Conservation (phyloP, 441 rosid genomes). For the Gossypium gossypioides region DNA sequence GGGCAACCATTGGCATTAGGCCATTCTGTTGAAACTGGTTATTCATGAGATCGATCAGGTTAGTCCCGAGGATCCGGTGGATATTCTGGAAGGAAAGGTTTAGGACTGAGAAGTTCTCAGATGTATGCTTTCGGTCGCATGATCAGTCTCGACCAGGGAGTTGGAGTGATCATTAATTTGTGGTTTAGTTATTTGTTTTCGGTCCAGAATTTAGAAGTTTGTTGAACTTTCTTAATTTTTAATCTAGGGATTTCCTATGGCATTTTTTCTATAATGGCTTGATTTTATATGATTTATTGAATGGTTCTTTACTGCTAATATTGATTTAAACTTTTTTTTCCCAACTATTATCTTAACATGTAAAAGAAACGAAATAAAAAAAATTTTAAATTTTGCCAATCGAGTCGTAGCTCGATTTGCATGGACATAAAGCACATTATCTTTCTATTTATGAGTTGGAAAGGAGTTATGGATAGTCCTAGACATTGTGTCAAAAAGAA, state of each 20-base stretch:
- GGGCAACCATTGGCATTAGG: slow-evolving; percentile 35
- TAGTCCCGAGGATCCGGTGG: slow-evolving; percentile 40
- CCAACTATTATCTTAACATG: neutral
- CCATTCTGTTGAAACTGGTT: slow-evolving; percentile 30
- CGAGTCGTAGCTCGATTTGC: too few species aligned
- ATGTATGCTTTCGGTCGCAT: slow-evolving; percentile 52
- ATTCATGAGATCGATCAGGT: slow-evolving; percentile 39
- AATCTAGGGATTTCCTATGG: neutral
- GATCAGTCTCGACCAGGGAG: slow-evolving; percentile 61
- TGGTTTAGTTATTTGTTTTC: neutral
- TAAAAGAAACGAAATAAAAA: neutral
- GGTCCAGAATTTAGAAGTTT: neutral
- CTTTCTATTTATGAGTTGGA: too few species aligned
- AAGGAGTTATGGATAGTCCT: too few species aligned
- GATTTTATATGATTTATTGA: too few species aligned
- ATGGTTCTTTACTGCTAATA: too few species aligned
- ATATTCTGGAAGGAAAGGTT: slow-evolving; percentile 35
- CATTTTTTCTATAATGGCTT: neutral
- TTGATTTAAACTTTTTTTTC: too few species aligned
- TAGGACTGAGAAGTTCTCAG: slow-evolving; percentile 40
- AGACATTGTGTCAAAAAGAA: too few species aligned
- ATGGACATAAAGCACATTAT: too few species aligned
- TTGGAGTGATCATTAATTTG: slow-evolving; percentile 22
- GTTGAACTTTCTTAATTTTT: neutral
- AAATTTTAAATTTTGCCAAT: too few species aligned